phyloP scores from a whole-genome alignment of 2,329 filamentous ascomycete genomes.

The Exophiala oligosperma region DNA sequence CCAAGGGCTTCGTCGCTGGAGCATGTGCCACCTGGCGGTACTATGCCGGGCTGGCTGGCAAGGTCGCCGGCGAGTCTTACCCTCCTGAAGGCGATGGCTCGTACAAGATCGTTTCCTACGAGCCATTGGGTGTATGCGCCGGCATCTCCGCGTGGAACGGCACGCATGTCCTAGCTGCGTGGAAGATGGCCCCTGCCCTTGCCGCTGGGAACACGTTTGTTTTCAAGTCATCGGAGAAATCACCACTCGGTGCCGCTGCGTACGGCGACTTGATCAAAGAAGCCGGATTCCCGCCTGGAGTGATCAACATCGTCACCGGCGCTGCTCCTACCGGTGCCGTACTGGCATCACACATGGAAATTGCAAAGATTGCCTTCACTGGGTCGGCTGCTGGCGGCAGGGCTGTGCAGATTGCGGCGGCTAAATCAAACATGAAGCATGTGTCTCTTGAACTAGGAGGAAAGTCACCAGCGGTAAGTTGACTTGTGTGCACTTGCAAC shows the following conservation, averaged over 20 bases:
- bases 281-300: conserved; percentile 75
- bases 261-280: conserved; percentile 67
- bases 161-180: conserved; percentile 69
- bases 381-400: conserved; percentile 39
- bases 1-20: conserved; percentile 33
- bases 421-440: conserved; percentile 52
- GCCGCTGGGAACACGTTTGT: conserved; percentile 60
- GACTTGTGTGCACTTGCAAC: too few species aligned
- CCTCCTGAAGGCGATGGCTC: conserved; percentile 29
- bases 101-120: conserved; percentile 32
- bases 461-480: conserved; percentile 57
- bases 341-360: conserved; percentile 42
- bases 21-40: conserved; percentile 52
- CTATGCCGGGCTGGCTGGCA: conserved; percentile 78
- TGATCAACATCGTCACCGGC: conserved; percentile 45
- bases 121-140: conserved; percentile 64
- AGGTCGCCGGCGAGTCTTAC: conserved; percentile 69
- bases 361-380: conserved; percentile 46
- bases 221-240: conserved; percentile 59
- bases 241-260: conserved; percentile 56
- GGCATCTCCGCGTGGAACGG: conserved; percentile 83
- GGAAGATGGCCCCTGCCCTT: conserved; percentile 60
- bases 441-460: conserved; percentile 66
- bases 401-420: conserved; percentile 41
- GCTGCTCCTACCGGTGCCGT: conserved; percentile 32